Conservation (phyloP, 2,329 filamentous ascomycete species). For the Clonostachys byssicola region DNA sequence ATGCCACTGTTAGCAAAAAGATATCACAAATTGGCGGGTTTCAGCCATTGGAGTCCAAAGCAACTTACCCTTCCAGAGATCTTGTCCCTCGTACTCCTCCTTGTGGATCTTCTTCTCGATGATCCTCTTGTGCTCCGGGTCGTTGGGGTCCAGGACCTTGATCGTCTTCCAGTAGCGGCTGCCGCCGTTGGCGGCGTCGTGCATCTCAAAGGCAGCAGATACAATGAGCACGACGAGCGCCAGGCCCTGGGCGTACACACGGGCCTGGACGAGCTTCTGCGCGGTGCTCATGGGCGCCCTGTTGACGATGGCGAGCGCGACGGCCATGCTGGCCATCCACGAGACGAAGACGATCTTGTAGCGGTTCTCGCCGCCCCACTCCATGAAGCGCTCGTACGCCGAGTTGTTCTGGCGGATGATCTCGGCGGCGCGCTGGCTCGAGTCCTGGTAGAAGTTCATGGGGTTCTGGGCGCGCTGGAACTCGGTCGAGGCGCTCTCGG, state of each 20-base stretch:
- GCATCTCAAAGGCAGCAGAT: slow-evolving; percentile 75
- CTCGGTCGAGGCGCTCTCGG: slow-evolving; percentile 62
- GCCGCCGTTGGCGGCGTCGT: slow-evolving; percentile 71
- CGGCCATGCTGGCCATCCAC: slow-evolving; percentile 78
- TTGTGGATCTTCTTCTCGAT: slow-evolving; percentile 87
- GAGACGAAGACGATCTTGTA: slow-evolving; percentile 81
- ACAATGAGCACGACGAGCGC: slow-evolving; percentile 81
- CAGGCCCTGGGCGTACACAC: slow-evolving; percentile 89
- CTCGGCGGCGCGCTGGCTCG: slow-evolving; percentile 50
- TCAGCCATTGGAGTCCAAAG: not conserved
- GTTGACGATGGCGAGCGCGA: slow-evolving; percentile 71
- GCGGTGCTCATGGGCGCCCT: slow-evolving; percentile 68
- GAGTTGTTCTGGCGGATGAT: slow-evolving; percentile 53
- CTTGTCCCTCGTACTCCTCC: slow-evolving; percentile 82
- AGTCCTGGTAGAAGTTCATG: slow-evolving; percentile 61
- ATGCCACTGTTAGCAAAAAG: slow-evolving; percentile 4
- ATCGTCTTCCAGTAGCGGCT: slow-evolving; percentile 77
- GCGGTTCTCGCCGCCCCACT: slow-evolving; percentile 75
- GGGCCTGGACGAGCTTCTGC: slow-evolving; percentile 91
- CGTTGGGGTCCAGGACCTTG: slow-evolving; percentile 73
- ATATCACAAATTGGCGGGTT: not conserved
- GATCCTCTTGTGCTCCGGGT: slow-evolving; percentile 76
- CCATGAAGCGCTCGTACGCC: slow-evolving; percentile 54
- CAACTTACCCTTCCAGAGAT: slow-evolving; percentile 80
- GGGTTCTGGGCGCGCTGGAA: slow-evolving; percentile 72